A percentile compares a stretch with the other conserved stretches of the same genome.
Conservation (phyloP, 441 rosid genomes). For the Euphorbia celastroides region DNA sequence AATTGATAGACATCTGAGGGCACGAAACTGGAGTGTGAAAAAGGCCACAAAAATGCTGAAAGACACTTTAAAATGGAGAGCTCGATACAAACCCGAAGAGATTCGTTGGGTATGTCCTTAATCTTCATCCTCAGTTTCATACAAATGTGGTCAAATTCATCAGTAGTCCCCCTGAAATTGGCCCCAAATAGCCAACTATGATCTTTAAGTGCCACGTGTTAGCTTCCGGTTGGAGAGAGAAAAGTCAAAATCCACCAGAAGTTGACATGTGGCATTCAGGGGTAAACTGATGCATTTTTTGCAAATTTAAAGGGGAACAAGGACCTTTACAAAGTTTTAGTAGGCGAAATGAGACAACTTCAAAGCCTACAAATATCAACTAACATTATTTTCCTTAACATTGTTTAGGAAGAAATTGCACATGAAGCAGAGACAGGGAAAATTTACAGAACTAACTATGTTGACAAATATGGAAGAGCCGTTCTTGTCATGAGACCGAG, state of each 20-base stretch:
- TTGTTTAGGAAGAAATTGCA: conserved; percentile 74
- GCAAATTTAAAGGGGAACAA: too few species aligned
- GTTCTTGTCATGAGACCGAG: conserved; percentile 93
- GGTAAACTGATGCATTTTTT: too few species aligned
- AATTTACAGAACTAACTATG: conserved; percentile 63
- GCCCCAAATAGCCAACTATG: too few species aligned
- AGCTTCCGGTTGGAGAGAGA: too few species aligned
- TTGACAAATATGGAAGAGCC: conserved; percentile 72
- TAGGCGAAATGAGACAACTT: too few species aligned
- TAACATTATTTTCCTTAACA: background rate
- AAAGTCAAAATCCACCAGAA: too few species aligned
- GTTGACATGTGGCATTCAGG: too few species aligned
- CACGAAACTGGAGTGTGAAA: conserved; percentile 83
- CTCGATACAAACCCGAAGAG: conserved; percentile 78
- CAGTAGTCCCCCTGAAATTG: too few species aligned
- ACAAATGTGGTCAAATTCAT: too few species aligned
- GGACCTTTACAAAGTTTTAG: too few species aligned
- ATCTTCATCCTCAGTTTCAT: background rate
- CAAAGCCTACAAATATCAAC: too few species aligned
- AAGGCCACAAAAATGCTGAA: conserved; percentile 93
- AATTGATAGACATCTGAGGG: conserved; percentile 61
- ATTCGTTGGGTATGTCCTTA: conserved; percentile 57
- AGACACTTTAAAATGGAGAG: conserved; percentile 89
- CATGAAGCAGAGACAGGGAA: conserved; percentile 93
- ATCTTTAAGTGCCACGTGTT: too few species aligned